Conservation (phyloP, 2,329 filamentous ascomycete species). For the Hymenoscyphus scutula region DNA sequence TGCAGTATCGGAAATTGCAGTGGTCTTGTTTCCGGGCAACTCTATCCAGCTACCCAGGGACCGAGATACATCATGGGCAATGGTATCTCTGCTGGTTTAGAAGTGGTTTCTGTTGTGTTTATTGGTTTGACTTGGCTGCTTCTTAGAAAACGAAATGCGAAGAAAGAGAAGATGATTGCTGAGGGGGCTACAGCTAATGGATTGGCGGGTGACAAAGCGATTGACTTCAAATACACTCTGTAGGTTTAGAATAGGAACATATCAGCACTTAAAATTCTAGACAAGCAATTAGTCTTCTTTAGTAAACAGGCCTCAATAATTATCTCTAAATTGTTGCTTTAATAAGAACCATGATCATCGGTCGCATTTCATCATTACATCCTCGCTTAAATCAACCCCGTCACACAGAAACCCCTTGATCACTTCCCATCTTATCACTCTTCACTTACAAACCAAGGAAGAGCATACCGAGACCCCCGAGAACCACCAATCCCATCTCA, state of each 20-base stretch:
- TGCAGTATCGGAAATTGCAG: conserved; percentile 45
- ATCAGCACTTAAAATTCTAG: neutral
- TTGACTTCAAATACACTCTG: neutral
- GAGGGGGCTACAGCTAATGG: neutral
- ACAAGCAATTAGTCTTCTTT: too few species aligned
- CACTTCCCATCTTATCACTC: neutral
- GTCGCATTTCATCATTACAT: neutral
- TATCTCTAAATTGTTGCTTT: too few species aligned
- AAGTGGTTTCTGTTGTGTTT: conserved; percentile 8
- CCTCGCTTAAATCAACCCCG: neutral
- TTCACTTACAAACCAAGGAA: neutral
- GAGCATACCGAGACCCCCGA: neutral
- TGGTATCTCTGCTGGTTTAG: conserved; percentile 10
- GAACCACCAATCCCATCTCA: neutral
- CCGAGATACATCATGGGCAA: conserved; percentile 19
- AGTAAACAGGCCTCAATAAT: too few species aligned
- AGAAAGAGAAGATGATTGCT: neutral
- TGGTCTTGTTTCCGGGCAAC: conserved; percentile 36
- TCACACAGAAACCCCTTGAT: neutral
- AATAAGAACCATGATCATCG: too few species aligned
- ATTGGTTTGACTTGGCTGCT: neutral
- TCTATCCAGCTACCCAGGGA: conserved; percentile 11
- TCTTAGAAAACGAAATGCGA: neutral
- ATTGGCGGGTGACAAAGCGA: neutral
- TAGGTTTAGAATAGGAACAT: neutral